Conservation (phyloP, 169 alveolate species). For the Plasmodium fragile region DNA sequence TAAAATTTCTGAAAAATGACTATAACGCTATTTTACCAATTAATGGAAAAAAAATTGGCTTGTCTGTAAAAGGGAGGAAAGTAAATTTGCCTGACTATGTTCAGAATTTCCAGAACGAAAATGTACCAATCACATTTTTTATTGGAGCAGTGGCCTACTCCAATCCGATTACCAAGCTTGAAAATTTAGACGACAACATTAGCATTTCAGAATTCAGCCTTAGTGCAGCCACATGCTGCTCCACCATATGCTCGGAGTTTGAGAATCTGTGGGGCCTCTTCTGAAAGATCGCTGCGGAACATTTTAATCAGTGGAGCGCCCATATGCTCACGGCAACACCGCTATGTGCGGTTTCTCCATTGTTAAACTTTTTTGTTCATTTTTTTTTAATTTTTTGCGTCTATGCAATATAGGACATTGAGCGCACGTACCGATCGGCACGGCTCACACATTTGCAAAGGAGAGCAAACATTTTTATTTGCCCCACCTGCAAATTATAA, state of each 20-base stretch:
- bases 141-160: conserved; percentile 91
- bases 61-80: conserved; percentile 85
- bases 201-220: conserved; percentile 89
- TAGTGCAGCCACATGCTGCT: conserved; percentile 91
- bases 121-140: conserved; percentile 86
- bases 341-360: neutral
- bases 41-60: conserved; percentile 87
- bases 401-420: neutral
- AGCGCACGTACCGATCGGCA: neutral
- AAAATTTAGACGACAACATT: conserved; percentile 84
- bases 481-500: neutral
- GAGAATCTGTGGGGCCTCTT: conserved; percentile 82
- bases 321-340: neutral
- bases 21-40: conserved; percentile 85
- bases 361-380: neutral
- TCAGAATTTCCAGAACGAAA: conserved; percentile 77
- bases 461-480: neutral
- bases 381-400: neutral
- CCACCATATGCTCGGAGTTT: conserved; percentile 87
- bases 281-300: neutral
- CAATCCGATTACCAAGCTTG: conserved; percentile 85
- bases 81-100: conserved; percentile 82
- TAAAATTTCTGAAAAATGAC: conserved; percentile 89
- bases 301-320: neutral
- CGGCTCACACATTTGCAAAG: neutral